Conservation (phyloP, 2,329 filamentous ascomycete genomes). For the Ophiostoma piceae region DNA sequence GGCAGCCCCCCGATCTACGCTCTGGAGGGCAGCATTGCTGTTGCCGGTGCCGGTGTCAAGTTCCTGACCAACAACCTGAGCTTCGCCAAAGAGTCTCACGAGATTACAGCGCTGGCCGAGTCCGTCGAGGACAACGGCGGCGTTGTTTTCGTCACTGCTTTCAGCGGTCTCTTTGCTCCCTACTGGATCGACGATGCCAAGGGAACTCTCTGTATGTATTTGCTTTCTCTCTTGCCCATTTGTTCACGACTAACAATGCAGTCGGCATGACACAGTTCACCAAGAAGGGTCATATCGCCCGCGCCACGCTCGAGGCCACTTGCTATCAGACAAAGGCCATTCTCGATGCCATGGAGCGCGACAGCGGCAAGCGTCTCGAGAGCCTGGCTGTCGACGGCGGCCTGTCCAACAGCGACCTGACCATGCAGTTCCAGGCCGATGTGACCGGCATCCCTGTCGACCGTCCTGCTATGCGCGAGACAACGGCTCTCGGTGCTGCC, state of each 20-base stretch:
- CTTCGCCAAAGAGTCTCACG: conserved; percentile 49
- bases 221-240: conserved; percentile 23
- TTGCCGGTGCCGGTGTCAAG: conserved; percentile 74
- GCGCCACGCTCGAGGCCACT: conserved; percentile 82
- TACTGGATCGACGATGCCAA: conserved; percentile 95
- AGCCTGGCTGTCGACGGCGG: conserved; percentile 81
- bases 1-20: conserved; percentile 63
- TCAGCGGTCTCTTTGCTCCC: conserved; percentile 83
- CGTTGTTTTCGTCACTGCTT: conserved; percentile 82
- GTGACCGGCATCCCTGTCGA: conserved; percentile 77
- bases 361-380: conserved; percentile 69
- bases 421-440: conserved; percentile 89
- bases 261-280: conserved; percentile 83
- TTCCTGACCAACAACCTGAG: conserved; percentile 62
- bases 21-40: conserved; percentile 76
- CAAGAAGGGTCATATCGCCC: conserved; percentile 76
- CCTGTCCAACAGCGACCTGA: conserved; percentile 81
- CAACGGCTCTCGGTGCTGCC: conserved; percentile 79
- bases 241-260: conserved; percentile 29
- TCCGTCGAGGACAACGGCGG: conserved; percentile 68
- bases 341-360: conserved; percentile 82
- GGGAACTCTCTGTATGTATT: conserved; percentile 67
- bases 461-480: conserved; percentile 83
- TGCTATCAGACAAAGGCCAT: conserved; percentile 92
- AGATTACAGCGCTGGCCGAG: conserved; percentile 48